Evolutionary conservation across 2,329 filamentous ascomycete genomes (phyloP), one percentile per base, ranked within the genome.

Genomic region (Fusarium udum): DNA sequence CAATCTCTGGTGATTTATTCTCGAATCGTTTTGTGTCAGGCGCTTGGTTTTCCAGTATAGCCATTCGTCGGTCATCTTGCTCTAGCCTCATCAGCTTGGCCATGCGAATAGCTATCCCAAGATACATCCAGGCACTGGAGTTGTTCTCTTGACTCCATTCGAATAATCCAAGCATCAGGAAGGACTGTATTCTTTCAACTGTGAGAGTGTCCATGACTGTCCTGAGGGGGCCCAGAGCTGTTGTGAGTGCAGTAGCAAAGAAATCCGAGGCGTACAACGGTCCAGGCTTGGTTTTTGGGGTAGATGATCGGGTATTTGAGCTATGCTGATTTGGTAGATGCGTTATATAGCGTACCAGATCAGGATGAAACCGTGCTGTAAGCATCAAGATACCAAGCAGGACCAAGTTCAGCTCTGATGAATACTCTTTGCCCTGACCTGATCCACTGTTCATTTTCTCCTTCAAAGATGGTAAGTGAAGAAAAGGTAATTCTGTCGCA

Each of bases 401-500:
- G 24, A 60, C 61, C 62, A 67, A 51, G 20, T 67, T 67, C 20
- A 51, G 45, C n/a, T 67, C 64, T 15, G 62, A 31, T 16, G 62
- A 45, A 34, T 4, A 16, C 7, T 60, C 43, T 31, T 45, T 39
- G 4, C 22, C 26, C 16, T 51, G 43, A 4, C 37, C 62, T 14
- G 14, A 12, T 14, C 26, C 26, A 6, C 37, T 39, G 14, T 18
- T 60, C 6, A 67, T 51, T 34, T 24, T 60, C 18, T 67, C 64
- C n/a, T 60, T 67, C 8, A 67, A 31, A 13, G 64, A 60, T 10
- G 64, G 64, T 10, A 91, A 84, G 78, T 94, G 92, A 13, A 94
- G 80, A 76, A 94, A 94, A 0, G 92, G 90, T 43, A 94, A 85
- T 78, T 94, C 92, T 3, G 92, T 90, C 0, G 90, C 90, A 78